Conservation (phyloP, 2,329 filamentous ascomycete genomes). For the Pseudopithomyces chartarum region DNA sequence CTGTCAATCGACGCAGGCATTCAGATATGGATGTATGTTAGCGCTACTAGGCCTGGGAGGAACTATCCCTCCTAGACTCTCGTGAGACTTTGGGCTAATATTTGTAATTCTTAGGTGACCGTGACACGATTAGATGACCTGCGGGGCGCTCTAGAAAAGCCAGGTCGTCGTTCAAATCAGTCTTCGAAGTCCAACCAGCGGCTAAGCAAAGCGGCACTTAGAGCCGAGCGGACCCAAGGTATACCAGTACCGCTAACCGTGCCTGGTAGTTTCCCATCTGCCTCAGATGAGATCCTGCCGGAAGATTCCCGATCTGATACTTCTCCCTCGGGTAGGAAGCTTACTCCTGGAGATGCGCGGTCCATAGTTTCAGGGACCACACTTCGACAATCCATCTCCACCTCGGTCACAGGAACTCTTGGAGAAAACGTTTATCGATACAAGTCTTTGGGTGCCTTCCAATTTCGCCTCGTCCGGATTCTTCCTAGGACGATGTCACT, state of each 20-base stretch:
- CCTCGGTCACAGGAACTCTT: neutral
- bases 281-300: neutral
- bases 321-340: neutral
- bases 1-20: neutral
- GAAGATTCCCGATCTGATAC: neutral
- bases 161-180: neutral
- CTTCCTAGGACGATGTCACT: slow-evolving; percentile 16
- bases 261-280: neutral
- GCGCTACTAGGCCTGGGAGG: too few relatives aligned
- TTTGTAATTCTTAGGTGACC: neutral
- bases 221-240: neutral
- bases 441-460: slow-evolving; percentile 8
- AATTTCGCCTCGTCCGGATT: slow-evolving; percentile 21
- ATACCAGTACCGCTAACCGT: neutral
- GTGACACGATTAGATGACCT: neutral
- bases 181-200: neutral
- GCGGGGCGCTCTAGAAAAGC: neutral
- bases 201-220: neutral
- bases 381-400: neutral
- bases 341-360: neutral
- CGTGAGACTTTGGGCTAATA: neutral
- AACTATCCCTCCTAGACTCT: too few relatives aligned
- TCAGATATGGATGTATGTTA: neutral
- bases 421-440: slow-evolving; percentile 17
- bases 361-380: neutral